These are phyloP conservation scores for Perkinsus olseni DNA, from an alignment of 169 alveolate species.

Conservation along the genomic window DNA sequence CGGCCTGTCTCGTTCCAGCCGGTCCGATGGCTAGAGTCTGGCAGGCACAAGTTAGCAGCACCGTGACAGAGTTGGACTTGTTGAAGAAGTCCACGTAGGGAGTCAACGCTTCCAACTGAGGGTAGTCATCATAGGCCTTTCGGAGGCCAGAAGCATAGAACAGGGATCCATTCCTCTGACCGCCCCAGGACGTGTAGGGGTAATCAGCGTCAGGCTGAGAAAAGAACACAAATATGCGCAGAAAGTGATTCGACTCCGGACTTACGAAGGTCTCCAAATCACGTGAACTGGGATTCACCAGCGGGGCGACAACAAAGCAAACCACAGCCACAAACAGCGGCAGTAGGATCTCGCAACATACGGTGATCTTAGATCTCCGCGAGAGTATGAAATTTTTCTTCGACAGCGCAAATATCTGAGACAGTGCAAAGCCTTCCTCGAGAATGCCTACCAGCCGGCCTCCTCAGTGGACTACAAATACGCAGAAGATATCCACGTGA, in stretches of 20 bases:
- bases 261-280: not conserved
- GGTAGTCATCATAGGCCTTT: not conserved
- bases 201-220: not conserved
- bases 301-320: slow-evolving; percentile 1
- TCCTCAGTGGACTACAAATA: too few relatives aligned
- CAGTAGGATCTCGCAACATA: not conserved
- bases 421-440: not conserved
- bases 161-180: not conserved
- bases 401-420: not conserved
- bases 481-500: not conserved
- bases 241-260: not conserved
- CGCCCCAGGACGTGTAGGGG: not conserved
- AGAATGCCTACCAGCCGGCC: not conserved
- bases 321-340: not conserved
- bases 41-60: not conserved
- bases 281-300: not conserved
- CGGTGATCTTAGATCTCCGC: not conserved
- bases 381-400: not conserved
- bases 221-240: not conserved
- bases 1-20: not conserved
- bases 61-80: not conserved
- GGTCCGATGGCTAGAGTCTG: not conserved
- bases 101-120: not conserved
- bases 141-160: not conserved
- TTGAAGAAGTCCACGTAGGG: not conserved